A percentile compares a stretch with the other conserved stretches of the same genome.
These are phyloP conservation scores for Ramaria sp. DNA, from an alignment of 768 basidiomycete species.

Conservation along the genomic window DNA sequence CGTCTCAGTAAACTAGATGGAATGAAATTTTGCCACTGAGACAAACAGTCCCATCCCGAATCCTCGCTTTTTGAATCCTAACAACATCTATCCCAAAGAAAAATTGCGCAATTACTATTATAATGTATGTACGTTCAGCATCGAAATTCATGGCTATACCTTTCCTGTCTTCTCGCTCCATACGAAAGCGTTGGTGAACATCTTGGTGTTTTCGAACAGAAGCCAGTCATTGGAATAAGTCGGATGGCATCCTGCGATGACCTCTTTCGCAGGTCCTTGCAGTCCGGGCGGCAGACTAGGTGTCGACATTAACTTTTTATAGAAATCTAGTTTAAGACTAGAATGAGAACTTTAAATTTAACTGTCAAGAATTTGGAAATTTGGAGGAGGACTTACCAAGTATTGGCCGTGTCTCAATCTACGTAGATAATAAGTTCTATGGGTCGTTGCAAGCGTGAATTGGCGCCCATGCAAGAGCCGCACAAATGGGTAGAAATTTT, in stretches of 20 bases:
- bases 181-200: constrained; percentile 67
- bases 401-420: too few species aligned
- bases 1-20: constrained; percentile 1
- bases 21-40: not conserved
- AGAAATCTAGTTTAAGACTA: too few species aligned
- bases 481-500: too few species aligned
- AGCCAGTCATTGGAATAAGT: constrained; percentile 33
- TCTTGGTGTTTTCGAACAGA: constrained; percentile 26
- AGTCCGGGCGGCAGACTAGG: not conserved
- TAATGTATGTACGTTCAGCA: not conserved
- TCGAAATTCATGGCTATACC: constrained; percentile 22
- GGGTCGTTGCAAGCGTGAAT: too few species aligned
- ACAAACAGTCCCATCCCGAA: constrained; percentile 54
- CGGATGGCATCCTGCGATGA: not conserved
- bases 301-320: not conserved
- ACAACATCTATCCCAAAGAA: constrained; percentile 39
- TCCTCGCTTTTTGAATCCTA: constrained; percentile 74
- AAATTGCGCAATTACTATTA: not conserved
- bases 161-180: constrained; percentile 8
- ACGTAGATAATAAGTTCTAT: too few species aligned
- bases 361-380: too few species aligned
- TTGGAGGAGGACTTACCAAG: too few species aligned
- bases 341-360: not conserved
- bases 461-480: too few species aligned
- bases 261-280: not conserved